Evolutionary conservation across 2,329 filamentous ascomycete genomes (phyloP).

Genomic region (Davidsoniella neocaledoniae): DNA sequence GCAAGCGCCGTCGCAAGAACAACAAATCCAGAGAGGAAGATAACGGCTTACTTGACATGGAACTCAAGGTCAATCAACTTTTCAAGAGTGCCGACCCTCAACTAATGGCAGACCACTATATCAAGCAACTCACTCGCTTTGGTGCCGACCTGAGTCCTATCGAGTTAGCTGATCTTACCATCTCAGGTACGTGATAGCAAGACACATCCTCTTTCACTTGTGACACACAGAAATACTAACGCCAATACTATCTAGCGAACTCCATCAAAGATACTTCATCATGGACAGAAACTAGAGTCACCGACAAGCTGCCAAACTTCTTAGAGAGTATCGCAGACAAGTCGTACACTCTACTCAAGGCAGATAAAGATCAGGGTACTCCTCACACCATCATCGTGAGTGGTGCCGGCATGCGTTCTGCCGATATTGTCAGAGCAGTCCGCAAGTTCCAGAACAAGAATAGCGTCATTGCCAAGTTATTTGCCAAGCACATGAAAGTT

Average conservation of each 20-base stretch:
- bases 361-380: conserved; percentile 50
- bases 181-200: conserved; percentile 45
- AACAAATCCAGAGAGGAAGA: conserved; percentile 40
- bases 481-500: conserved; percentile 96
- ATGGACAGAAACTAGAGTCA: conserved; percentile 48
- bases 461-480: conserved; percentile 70
- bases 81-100: conserved; percentile 71
- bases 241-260: conserved; percentile 32
- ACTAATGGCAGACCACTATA: conserved; percentile 71
- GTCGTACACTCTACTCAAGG: conserved; percentile 40
- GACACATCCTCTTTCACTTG: neutral
- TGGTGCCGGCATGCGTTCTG: conserved; percentile 67
- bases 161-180: conserved; percentile 66
- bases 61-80: conserved; percentile 61
- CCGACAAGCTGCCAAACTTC: conserved; percentile 38
- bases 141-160: conserved; percentile 66
- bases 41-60: conserved; percentile 43
- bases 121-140: conserved; percentile 61
- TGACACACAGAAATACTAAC: neutral
- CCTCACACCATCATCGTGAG: conserved; percentile 86
- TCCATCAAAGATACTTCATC: conserved; percentile 66
- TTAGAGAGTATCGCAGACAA: conserved; percentile 47
- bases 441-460: conserved; percentile 68
- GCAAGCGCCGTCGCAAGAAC: conserved; percentile 30
- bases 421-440: conserved; percentile 62